Base-by-base conservation (phyloP, 1,139 yeast genomes). In the Yamadazyma mexicana region DNA sequence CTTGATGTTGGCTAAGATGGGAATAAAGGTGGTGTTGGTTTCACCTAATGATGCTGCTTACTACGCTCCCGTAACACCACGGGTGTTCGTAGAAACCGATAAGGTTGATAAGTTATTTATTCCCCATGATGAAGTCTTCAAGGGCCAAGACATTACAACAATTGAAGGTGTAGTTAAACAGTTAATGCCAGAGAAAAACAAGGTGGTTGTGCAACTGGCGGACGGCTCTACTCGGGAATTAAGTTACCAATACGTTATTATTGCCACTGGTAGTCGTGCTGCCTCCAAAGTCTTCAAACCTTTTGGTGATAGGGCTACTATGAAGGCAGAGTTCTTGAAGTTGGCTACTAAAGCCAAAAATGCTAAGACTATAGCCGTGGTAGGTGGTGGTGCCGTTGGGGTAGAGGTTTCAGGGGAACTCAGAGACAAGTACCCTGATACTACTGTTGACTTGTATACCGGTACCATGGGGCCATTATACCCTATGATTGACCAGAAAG, bases 371-470 rank as follows among this genome's bases (percentile, higher is more conserved):
- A 51, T 62, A 23, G 66, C 63, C 3, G 48, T 63, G 3, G 31
- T 63, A 8, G 69, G 68, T 1, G 67, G 60, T 8, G 66, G 66
- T 5, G 46, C 62, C 5, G 56, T 65, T 7, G 68, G 68, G 14
- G 63, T 61, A 11, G 68, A 63, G 39, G 30, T 50, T 3, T 58
- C 61, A 3, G 63, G 58, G 1, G 68, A 62, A 35, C 41, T 61
- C 10, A 63, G 55, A 5, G 40, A 38, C 17, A 40, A 35, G n/a
- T 54, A 37, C 28, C 39, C 40, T 9, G 33, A 44, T 10, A 47
- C 48, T 27, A 29, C 43, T 2, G 55, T 61, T n/a, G 54, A 56
- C 4, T 44, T 62, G 25, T 53, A 46, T 38, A 52, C 61, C 2
- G 63, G 63, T 2, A 22, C 45, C 1, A 22, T 39, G 2, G 51